Percentiles rank a stretch among this genome's conserved stretches.
Evolutionary conservation across 1,284 basidiomycete genomes (phyloP).

Genomic region (Mrakiaceae sp.): DNA sequence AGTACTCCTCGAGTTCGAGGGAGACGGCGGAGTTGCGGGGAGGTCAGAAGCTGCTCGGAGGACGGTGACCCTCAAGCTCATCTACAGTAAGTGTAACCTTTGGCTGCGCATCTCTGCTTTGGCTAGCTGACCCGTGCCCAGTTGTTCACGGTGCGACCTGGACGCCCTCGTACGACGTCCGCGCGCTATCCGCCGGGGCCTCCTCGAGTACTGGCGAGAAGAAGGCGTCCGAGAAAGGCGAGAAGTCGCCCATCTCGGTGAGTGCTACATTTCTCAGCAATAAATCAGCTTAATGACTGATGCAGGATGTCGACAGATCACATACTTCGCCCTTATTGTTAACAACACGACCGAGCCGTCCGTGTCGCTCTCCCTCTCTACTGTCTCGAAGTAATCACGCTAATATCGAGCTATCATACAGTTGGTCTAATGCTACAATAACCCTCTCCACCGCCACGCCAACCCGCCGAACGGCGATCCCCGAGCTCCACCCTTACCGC

Average conservation of each 20-base stretch:
- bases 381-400: constrained; percentile 35
- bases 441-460: constrained; percentile 43
- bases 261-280: background rate
- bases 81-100: background rate
- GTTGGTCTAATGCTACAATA: no score
- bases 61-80: background rate
- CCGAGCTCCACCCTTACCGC: constrained; percentile 20
- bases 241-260: background rate
- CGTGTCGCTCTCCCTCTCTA: no score
- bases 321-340: constrained; percentile 45
- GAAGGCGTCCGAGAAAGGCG: background rate
- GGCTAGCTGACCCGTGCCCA: constrained; percentile 20
- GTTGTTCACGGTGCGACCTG: constrained; percentile 45
- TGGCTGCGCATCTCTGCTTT: background rate
- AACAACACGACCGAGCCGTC: constrained; percentile 52
- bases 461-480: constrained; percentile 19
- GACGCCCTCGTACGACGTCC: constrained; percentile 48
- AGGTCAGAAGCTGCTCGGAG: constrained; percentile 37
- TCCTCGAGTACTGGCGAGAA: background rate
- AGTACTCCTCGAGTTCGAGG: constrained; percentile 6
- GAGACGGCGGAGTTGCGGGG: background rate
- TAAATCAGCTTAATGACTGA: background rate
- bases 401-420: constrained; percentile 28
- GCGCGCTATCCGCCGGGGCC: constrained; percentile 30
- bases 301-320: constrained; percentile 35